Base-by-base conservation (phyloP, 352 stramenopile genomes). In the Pythium insidiosum region DNA sequence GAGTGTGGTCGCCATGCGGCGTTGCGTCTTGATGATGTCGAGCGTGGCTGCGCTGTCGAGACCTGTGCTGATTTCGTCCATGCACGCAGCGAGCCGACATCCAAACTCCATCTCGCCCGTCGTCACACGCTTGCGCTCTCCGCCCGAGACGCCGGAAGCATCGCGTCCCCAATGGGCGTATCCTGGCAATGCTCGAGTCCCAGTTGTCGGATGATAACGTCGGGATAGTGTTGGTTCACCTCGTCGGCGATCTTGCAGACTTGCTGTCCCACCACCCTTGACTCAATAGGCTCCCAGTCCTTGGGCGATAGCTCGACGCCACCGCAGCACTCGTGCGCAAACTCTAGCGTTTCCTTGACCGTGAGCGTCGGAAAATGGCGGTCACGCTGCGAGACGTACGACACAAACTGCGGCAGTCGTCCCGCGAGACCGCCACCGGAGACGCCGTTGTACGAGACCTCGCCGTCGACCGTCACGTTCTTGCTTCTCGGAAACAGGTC, bases 51-150 rank as follows among this genome's bases (percentile, higher is more conserved):
- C n/a, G n/a, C n/a, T n/a, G n/a, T n/a, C n/a, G n/a, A n/a, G n/a
- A n/a, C n/a, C n/a, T n/a, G n/a, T n/a, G n/a, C n/a, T n/a, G n/a
- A n/a, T n/a, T n/a, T n/a, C n/a, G n/a, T n/a, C n/a, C n/a, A n/a
- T n/a, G n/a, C n/a, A n/a, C n/a, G n/a, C n/a, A n/a, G n/a, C n/a
- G n/a, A n/a, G n/a, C n/a, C n/a, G n/a, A n/a, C n/a, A n/a, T n/a
- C n/a, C n/a, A n/a, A n/a, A n/a, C n/a, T n/a, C n/a, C n/a, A n/a
- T n/a, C n/a, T n/a, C n/a, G n/a, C n/a, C n/a, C n/a, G n/a, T n/a
- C n/a, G 75, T 86, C 37, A 86, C 66, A 16, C 76, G 68, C 55
- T 83, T 84, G 31, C 70, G 61, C 38, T 88, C 71, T 5, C 73
- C 76, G 6, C 76, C 76, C 38, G 66, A 83, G 5, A 87, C 56